phyloP scores from a whole-genome alignment of 352 stramenopile species.

The Pythium brachiatum region DNA sequence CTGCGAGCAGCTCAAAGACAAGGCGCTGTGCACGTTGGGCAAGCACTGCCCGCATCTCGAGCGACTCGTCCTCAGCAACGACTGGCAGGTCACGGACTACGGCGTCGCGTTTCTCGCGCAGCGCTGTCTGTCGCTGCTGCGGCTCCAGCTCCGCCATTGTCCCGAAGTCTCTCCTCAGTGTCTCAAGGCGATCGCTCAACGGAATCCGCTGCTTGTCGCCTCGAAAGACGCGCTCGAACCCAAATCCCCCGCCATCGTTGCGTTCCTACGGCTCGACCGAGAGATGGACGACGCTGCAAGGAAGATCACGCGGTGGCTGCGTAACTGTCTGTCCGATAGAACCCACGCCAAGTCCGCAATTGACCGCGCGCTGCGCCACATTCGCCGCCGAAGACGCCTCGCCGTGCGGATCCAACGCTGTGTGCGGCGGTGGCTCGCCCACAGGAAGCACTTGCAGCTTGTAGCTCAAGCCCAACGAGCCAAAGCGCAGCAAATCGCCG shows the following conservation, averaged over 20 bases:
- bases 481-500: constrained; percentile 26
- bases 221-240: constrained; percentile 43
- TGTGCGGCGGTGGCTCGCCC: constrained; percentile 33
- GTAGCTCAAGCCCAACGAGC: constrained; percentile 27
- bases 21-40: constrained; percentile 33
- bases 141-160: constrained; percentile 59
- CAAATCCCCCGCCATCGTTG: constrained; percentile 46
- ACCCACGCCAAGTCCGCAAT: constrained; percentile 40
- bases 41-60: constrained; percentile 41
- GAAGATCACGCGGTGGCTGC: constrained; percentile 49
- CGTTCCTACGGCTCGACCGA: constrained; percentile 38
- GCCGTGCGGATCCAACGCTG: constrained; percentile 50
- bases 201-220: constrained; percentile 37
- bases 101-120: constrained; percentile 29
- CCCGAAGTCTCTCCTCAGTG: constrained; percentile 51
- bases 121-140: constrained; percentile 32
- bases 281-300: constrained; percentile 30
- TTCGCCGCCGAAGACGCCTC: constrained; percentile 41
- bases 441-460: constrained; percentile 25
- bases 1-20: constrained; percentile 69
- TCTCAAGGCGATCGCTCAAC: constrained; percentile 35
- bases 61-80: constrained; percentile 56
- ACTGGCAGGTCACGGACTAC: constrained; percentile 69
- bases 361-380: constrained; percentile 40
- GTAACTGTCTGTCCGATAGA: constrained; percentile 27